Percentiles rank a stretch among this genome's conserved stretches.
phyloP scores from a whole-genome alignment of 805 yeast genomes.

The Candida corydali region DNA sequence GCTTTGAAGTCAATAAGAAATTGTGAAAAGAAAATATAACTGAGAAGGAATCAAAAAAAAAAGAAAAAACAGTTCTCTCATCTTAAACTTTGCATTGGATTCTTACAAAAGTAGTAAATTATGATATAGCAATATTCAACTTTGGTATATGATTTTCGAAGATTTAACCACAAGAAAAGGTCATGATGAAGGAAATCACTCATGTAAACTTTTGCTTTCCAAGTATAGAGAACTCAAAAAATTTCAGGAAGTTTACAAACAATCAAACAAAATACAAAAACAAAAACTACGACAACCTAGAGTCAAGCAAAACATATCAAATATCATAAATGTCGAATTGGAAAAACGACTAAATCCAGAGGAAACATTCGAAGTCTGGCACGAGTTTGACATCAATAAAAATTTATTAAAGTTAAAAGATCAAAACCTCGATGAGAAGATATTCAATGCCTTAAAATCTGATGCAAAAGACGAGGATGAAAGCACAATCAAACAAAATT shows the following conservation, averaged over 20 bases:
- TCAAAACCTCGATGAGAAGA: background rate
- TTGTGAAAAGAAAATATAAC: too few relatives aligned
- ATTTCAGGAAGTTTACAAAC: conserved; percentile 12
- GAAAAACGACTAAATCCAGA: conserved; percentile 24
- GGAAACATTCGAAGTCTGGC: conserved; percentile 33
- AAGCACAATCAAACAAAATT: conserved; percentile 3
- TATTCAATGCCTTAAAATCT: background rate
- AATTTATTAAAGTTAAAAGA: background rate
- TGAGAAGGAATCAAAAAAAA: conserved; percentile 3
- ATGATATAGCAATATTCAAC: conserved; percentile 2
- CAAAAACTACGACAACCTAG: conserved; percentile 9
- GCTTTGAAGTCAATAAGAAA: too few relatives aligned
- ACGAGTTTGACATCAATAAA: conserved; percentile 11
- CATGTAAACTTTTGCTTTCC: conserved; percentile 8
- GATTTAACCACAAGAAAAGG: conserved; percentile 8
- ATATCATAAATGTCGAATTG: conserved; percentile 21
- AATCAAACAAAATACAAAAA: conserved; percentile 5
- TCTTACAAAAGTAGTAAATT: background rate
- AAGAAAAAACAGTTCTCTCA: conserved; percentile 2
- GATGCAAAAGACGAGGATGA: conserved; percentile 6
- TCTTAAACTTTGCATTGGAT: background rate
- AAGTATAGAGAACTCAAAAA: conserved; percentile 17
- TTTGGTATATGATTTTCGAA: conserved; percentile 7
- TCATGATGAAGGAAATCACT: conserved; percentile 4
- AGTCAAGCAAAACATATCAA: conserved; percentile 14